A percentile compares a stretch with the other conserved stretches of the same genome.
These are phyloP conservation scores for Diplocarpon mali DNA, from an alignment of 2,329 filamentous ascomycete species.

Conservation along the genomic window DNA sequence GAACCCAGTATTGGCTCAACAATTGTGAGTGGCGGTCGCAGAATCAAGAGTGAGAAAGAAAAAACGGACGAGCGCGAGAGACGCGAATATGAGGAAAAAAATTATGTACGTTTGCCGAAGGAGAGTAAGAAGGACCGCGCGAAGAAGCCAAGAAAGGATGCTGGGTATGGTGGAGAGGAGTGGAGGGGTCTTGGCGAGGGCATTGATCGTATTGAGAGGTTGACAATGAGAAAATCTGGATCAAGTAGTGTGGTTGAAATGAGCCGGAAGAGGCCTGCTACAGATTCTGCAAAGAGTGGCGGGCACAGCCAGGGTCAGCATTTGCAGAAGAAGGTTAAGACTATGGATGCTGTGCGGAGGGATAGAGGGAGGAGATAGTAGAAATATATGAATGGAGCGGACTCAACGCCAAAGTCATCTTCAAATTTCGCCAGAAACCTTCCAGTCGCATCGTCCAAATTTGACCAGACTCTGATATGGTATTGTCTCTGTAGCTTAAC, in stretches of 20 bases:
- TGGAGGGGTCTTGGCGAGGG: constrained; percentile 80
- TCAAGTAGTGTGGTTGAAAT: constrained; percentile 56
- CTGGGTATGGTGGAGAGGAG: constrained; percentile 81
- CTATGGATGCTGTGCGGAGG: constrained; percentile 31
- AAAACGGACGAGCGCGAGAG: constrained; percentile 69
- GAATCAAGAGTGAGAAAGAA: constrained; percentile 66
- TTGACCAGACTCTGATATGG: no score
- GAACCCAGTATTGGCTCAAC: constrained; percentile 89
- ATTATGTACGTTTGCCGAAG: constrained; percentile 78
- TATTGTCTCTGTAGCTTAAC: no score
- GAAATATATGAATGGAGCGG: background rate
- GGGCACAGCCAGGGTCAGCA: constrained; percentile 58
- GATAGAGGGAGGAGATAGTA: constrained; percentile 26
- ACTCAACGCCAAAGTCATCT: no score
- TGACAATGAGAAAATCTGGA: constrained; percentile 60
- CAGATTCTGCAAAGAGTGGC: constrained; percentile 62
- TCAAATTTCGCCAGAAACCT: no score
- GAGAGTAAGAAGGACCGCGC: constrained; percentile 82
- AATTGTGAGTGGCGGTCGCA: constrained; percentile 67
- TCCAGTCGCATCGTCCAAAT: no score
- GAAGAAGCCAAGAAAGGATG: constrained; percentile 40
- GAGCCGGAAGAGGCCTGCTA: constrained; percentile 70
- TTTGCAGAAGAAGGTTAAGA: constrained; percentile 60
- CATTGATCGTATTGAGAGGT: constrained; percentile 71
- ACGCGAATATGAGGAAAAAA: constrained; percentile 79